Evolutionary conservation across 345 rosid genomes (phyloP), one percentile per base, ranked within the genome.

Genomic region (Moricandia arvensis): DNA sequence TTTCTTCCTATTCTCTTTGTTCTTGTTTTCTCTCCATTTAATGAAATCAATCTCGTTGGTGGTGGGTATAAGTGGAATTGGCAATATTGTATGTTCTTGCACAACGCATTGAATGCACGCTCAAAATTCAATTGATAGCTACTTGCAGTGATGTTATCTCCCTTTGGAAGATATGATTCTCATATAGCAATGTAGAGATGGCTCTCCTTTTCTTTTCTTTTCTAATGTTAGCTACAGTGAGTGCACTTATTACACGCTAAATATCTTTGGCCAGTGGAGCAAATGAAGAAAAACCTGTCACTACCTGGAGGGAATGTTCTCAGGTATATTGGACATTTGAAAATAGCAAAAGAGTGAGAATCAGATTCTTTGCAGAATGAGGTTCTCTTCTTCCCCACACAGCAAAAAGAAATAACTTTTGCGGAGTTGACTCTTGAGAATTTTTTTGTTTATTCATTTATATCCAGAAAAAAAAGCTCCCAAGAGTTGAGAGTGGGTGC

Each of bases 331-430:
- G 68, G 80, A 78, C 35, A 79, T 79, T 57, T 72, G 65, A 67
- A 66, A 86, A 87, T 85, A 62, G 82, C 66, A 79, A 76, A 85
- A 75, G 70, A 72, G 80, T 73, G 38, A 69, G 96, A 82, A 88
- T 88, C 85, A 43, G 74, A 80, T 88, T 79, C 93, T 73, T 73
- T 26, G 37, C 54, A 73, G 96, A 90, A 90, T 85, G 37, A 75
- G 90, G 82, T 90, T 84, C 93, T 73, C 69, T 80, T 68, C 76
- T 67, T 68, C 84, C 88, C 88, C 84, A 84, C 81, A 79, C 26
- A 41, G 31, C 63, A 60, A 78, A 58, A 68, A 64, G 67, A 68
- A 57, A 29, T 12, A 66, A 73, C 74, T 68, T 78, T 73, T 60
- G 31, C 68, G 65, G 81, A 73, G 83, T 83, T 86, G 92, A 90